Evolutionary conservation across 2,329 filamentous ascomycete genomes (phyloP).

Genomic region (Fusarium decemcellulare): DNA sequence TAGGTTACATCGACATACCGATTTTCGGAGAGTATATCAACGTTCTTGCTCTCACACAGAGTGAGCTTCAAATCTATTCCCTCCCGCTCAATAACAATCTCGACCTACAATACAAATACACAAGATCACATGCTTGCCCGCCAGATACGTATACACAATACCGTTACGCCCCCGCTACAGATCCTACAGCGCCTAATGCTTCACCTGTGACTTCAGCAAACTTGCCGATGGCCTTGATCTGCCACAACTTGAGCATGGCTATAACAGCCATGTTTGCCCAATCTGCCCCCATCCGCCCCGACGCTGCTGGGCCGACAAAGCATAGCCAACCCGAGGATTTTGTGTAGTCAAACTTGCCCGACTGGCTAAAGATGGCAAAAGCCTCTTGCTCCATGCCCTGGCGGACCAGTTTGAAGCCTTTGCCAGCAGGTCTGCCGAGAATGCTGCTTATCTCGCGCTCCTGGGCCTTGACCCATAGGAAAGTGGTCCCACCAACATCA

Average conservation of each 20-base stretch:
- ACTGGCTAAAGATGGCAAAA: slow-evolving; percentile 15
- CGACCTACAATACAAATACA: background rate
- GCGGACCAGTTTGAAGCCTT: slow-evolving; percentile 3
- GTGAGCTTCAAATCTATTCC: background rate
- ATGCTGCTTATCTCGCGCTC: slow-evolving; percentile 2
- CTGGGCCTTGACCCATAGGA: background rate
- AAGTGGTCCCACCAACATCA: slow-evolving; percentile 4
- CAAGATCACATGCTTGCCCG: background rate
- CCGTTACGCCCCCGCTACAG: background rate
- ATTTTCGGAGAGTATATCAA: background rate
- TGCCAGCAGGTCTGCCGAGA: slow-evolving; percentile 7
- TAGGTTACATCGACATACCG: background rate
- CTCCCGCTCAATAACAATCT: background rate
- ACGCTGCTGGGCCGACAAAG: slow-evolving; percentile 4
- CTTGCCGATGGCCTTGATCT: slow-evolving; percentile 11
- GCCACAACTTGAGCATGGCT: slow-evolving; percentile 18
- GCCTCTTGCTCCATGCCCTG: slow-evolving; percentile 2
- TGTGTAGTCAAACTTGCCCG: slow-evolving; percentile 1
- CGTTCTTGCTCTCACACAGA: background rate
- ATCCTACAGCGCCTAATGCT: background rate
- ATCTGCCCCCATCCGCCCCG: slow-evolving; percentile 12
- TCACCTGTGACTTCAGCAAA: background rate
- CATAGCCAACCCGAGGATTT: slow-evolving; percentile 12
- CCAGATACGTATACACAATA: background rate
- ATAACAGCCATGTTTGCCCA: slow-evolving; percentile 10